phyloP scores from a whole-genome alignment of 164 flowering plant genomes.

The Piper longum region DNA sequence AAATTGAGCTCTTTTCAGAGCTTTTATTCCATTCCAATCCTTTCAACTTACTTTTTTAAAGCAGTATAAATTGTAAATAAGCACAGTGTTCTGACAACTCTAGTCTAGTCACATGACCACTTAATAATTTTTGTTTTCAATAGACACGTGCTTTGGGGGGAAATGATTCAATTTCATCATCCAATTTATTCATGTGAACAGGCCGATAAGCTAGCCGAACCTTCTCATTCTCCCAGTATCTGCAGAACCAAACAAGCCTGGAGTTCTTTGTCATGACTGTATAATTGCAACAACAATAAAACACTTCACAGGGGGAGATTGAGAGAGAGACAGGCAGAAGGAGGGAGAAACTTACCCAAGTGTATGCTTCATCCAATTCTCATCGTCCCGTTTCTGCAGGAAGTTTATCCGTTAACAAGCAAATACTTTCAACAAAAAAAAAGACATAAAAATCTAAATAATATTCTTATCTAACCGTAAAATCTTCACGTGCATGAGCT shows the following conservation, averaged over 20 bases:
- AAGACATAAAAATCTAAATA: neutral
- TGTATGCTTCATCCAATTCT: conserved; percentile 93
- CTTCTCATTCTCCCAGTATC: conserved; percentile 84
- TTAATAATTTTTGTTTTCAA: conserved; percentile 9
- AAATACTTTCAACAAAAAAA: neutral
- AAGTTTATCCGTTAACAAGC: neutral
- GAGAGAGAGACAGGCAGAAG: conserved; percentile 4
- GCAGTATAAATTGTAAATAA: neutral
- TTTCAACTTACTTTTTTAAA: neutral
- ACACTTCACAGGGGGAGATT: neutral
- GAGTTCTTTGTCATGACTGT: too few species aligned
- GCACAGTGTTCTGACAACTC: neutral
- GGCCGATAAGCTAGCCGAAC: conserved; percentile 79
- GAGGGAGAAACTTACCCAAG: conserved; percentile 47
- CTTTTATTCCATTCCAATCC: neutral
- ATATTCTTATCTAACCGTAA: conserved; percentile 43
- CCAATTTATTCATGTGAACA: conserved; percentile 88
- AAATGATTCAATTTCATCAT: conserved; percentile 80
- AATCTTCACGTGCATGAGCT: conserved; percentile 98
- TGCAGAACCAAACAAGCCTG: conserved; percentile 12
- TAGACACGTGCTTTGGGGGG: conserved; percentile 96
- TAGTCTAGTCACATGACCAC: neutral
- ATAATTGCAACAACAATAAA: too few species aligned
- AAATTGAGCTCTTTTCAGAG: neutral
- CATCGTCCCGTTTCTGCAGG: conserved; percentile 92